These are phyloP conservation scores for Phalaenopsis hybrid DNA, from an alignment of 116 monocot genomes.

Conservation along the genomic window DNA sequence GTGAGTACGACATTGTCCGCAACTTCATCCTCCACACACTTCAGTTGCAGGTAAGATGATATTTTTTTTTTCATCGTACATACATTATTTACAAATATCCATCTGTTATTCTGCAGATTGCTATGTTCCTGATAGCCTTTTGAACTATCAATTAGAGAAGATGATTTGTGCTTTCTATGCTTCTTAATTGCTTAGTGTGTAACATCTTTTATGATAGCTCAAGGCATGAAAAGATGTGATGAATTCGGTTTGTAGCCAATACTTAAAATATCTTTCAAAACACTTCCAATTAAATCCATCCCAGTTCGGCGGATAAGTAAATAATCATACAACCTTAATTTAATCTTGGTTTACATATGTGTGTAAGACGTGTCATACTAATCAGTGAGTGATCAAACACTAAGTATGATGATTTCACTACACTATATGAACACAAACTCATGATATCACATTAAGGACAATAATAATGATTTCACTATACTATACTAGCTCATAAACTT, in stretches of 20 bases:
- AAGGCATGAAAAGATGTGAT: background rate
- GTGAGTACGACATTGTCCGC: conserved; percentile 92
- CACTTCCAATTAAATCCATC: background rate
- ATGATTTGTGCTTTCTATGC: background rate
- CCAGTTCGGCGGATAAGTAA: background rate
- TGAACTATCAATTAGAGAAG: background rate
- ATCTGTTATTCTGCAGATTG: background rate
- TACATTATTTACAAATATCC: background rate
- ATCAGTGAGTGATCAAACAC: background rate
- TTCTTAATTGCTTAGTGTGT: background rate
- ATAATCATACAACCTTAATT: background rate
- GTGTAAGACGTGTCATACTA: background rate
- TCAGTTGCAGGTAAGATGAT: conserved; percentile 66
- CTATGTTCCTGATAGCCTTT: background rate
- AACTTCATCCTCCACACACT: conserved; percentile 98
- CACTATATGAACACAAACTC: too few relatives aligned
- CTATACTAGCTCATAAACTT: background rate
- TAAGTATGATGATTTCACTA: background rate
- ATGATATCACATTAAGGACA: background rate
- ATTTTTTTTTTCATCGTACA: background rate
- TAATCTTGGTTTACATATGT: background rate
- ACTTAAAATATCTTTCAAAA: background rate
- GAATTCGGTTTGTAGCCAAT: background rate
- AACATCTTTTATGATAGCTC: background rate
- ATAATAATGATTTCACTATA: background rate